These are phyloP conservation scores for Alternaria ethzedia DNA, from an alignment of 2,329 filamentous ascomycete genomes.

Conservation along the genomic window DNA sequence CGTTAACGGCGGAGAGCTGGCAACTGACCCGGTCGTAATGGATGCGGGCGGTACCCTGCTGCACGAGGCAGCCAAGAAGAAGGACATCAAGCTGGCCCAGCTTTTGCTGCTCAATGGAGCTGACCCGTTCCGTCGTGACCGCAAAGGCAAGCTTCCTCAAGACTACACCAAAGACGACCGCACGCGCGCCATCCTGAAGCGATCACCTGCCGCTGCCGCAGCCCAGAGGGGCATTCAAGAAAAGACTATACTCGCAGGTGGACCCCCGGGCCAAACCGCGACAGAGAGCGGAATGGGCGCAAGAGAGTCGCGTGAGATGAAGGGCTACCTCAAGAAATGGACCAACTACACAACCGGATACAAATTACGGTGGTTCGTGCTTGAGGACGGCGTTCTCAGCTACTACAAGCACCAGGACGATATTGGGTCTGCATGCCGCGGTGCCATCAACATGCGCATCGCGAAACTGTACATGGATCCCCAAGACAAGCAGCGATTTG, in stretches of 20 bases:
- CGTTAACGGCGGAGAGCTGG: slow-evolving; percentile 89
- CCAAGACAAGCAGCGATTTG: slow-evolving; percentile 96
- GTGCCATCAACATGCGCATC: slow-evolving; percentile 98
- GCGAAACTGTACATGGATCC: slow-evolving; percentile 94
- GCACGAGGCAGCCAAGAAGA: slow-evolving; percentile 90
- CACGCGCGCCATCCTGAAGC: slow-evolving; percentile 87
- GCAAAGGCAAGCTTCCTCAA: slow-evolving; percentile 93
- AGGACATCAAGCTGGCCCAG: slow-evolving; percentile 86
- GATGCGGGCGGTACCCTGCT: slow-evolving; percentile 89
- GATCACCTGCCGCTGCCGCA: slow-evolving; percentile 89
- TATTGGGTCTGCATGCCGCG: slow-evolving; percentile 91
- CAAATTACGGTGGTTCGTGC: slow-evolving; percentile 95
- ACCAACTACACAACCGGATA: slow-evolving; percentile 98
- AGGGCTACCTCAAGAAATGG: slow-evolving; percentile 99
- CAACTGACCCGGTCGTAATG: slow-evolving; percentile 77
- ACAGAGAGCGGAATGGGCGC: slow-evolving; percentile 67
- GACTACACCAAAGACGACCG: slow-evolving; percentile 95
- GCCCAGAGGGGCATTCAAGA: slow-evolving; percentile 96
- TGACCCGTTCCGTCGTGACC: slow-evolving; percentile 92
- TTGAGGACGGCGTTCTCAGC: slow-evolving; percentile 95
- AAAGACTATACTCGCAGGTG: slow-evolving; percentile 89
- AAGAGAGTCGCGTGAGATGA: slow-evolving; percentile 94
- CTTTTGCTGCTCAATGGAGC: slow-evolving; percentile 90
- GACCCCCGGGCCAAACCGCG: slow-evolving; percentile 63
- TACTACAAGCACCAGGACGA: slow-evolving; percentile 99